Evolutionary conservation across 2,329 filamentous ascomycete genomes (phyloP).

Genomic region (Penicillium oxalicum): DNA sequence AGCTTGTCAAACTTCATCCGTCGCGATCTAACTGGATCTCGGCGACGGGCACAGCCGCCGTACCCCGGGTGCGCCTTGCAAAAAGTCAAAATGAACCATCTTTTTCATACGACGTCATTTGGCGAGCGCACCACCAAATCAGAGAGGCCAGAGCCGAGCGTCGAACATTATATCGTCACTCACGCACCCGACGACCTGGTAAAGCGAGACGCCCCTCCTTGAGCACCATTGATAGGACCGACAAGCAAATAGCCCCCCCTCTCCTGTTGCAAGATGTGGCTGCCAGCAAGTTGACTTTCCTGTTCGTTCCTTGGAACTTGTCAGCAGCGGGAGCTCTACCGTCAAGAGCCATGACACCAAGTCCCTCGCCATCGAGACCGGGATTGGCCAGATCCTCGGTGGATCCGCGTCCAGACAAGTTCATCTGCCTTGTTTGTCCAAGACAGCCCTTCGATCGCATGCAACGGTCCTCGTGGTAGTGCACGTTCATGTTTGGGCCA

Average conservation of each 20-base stretch:
- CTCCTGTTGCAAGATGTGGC: too few species aligned
- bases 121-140: background rate
- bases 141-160: background rate
- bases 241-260: too few species aligned
- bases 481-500: too few species aligned
- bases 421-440: too few species aligned
- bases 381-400: too few species aligned
- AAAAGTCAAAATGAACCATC: background rate
- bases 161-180: background rate
- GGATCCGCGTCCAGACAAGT: background rate
- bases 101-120: constrained; percentile 6
- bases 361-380: too few species aligned
- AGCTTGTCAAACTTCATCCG: too few species aligned
- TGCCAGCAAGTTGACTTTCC: background rate
- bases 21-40: background rate
- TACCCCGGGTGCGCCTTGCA: background rate
- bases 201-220: background rate
- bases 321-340: too few species aligned
- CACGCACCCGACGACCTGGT: background rate
- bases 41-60: constrained; percentile 1
- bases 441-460: background rate
- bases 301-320: too few species aligned
- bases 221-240: too few species aligned
- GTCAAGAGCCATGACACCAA: too few species aligned
- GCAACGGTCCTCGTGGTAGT: background rate